Evolutionary conservation across 1,284 basidiomycete genomes (phyloP).

Genomic region (Tilletia indica): DNA sequence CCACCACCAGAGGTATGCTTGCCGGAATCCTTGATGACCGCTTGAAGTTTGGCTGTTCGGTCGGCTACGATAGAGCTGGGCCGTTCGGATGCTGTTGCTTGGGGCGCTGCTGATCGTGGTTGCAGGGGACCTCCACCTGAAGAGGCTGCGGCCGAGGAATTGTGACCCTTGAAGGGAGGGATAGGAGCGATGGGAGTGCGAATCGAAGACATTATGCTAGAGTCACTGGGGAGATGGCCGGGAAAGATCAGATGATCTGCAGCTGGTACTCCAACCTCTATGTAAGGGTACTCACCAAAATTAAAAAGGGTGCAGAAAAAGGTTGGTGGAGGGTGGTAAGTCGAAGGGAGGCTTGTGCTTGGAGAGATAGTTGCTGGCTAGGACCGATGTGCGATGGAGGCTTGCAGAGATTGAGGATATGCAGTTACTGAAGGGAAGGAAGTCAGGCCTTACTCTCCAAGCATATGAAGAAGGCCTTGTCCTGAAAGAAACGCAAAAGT

Average conservation of each 20-base stretch:
- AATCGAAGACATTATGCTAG: constrained; percentile 6
- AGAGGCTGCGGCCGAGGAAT: not conserved
- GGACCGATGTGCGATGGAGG: too few species aligned
- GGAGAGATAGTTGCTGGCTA: too few species aligned
- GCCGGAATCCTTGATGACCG: constrained; percentile 12
- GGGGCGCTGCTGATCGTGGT: constrained; percentile 3
- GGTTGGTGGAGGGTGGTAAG: not conserved
- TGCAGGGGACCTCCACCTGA: constrained; percentile 6
- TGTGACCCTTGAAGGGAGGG: constrained; percentile 8
- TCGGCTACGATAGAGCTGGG: constrained; percentile 5
- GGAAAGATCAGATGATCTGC: not conserved
- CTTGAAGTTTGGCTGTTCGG: constrained; percentile 15
- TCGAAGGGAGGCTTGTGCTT: too few species aligned
- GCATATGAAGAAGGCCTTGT: too few species aligned
- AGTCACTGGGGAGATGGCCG: not conserved
- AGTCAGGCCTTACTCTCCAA: too few species aligned
- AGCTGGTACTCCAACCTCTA: not conserved
- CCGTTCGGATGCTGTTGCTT: not conserved
- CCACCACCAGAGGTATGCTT: constrained; percentile 7
- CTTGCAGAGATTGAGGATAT: too few species aligned
- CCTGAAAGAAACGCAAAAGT: too few species aligned
- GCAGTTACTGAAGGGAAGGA: too few species aligned
- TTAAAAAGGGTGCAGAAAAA: not conserved
- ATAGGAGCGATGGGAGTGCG: constrained; percentile 11
- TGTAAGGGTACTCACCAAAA: not conserved